Evolutionary conservation across 176 grass and related monocot genomes (phyloP).

Genomic region (Triticum dicoccoides): DNA sequence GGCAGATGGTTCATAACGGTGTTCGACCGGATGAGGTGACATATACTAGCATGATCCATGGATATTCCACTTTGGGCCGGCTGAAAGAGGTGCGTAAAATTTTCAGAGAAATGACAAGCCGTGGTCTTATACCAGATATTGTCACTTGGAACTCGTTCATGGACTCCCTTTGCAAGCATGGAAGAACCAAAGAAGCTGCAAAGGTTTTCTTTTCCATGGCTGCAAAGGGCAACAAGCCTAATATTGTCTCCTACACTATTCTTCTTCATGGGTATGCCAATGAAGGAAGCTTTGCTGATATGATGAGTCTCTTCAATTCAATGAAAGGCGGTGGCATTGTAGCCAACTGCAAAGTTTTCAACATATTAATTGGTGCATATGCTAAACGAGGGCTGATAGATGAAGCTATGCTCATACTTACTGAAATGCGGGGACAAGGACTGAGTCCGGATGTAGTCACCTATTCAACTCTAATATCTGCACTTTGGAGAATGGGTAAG

Average conservation of each 20-base stretch:
- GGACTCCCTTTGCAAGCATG: neutral
- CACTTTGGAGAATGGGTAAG: conserved; percentile 1
- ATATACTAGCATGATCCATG: neutral
- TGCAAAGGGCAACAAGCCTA: neutral
- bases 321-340: neutral
- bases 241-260: neutral
- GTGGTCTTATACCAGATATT: neutral
- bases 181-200: neutral
- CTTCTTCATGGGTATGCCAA: neutral
- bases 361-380: neutral
- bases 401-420: neutral
- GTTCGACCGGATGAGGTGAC: neutral
- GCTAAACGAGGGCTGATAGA: conserved; percentile 6
- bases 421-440: neutral
- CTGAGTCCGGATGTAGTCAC: neutral
- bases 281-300: neutral
- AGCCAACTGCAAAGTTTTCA: neutral
- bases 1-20: neutral
- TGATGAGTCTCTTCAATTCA: too few relatives aligned
- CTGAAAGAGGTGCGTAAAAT: neutral
- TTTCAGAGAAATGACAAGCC: neutral
- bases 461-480: neutral
- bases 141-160: neutral
- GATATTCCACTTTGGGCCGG: neutral
- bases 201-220: neutral